phyloP scores from a whole-genome alignment of 2,329 filamentous ascomycete species.

The Ramichloridium luteum region DNA sequence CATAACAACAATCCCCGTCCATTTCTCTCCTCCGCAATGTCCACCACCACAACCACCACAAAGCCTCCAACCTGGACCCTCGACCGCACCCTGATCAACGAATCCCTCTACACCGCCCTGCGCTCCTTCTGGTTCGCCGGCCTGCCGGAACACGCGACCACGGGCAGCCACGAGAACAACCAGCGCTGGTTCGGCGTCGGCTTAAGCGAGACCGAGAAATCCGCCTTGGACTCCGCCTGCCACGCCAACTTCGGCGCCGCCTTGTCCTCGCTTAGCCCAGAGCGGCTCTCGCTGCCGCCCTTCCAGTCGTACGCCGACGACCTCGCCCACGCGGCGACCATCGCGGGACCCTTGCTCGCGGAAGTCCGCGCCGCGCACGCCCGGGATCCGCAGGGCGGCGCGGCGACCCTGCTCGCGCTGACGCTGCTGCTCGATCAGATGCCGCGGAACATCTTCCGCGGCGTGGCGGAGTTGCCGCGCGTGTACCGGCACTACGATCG shows the following conservation, averaged over 20 bases:
- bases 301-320: conserved; percentile 18
- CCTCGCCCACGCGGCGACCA: conserved; percentile 8
- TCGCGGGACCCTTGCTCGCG: conserved; percentile 27
- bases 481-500: conserved; percentile 47
- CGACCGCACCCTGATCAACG: conserved; percentile 30
- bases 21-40: too few species aligned
- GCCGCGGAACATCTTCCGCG: conserved; percentile 49
- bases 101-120: conserved; percentile 26
- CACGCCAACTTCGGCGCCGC: conserved; percentile 24
- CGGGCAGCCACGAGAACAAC: conserved; percentile 15
- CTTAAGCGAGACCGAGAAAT: conserved; percentile 21
- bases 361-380: conserved; percentile 22
- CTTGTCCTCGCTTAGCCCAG: conserved; percentile 28
- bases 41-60: too few species aligned
- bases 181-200: conserved; percentile 29
- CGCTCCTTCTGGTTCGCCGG: conserved; percentile 29
- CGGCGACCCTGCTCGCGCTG: conserved; percentile 35
- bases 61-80: conserved; percentile 20
- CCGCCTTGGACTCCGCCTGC: conserved; percentile 28
- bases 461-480: conserved; percentile 28
- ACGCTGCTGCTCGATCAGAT: conserved; percentile 52
- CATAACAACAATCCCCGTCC: too few species aligned
- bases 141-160: conserved; percentile 18
- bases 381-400: conserved; percentile 14
- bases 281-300: conserved; percentile 20